Percentiles rank a stretch among this genome's conserved stretches.
Evolutionary conservation across 2,329 filamentous ascomycete species (phyloP).

Genomic region (Monilinia aucupariae): DNA sequence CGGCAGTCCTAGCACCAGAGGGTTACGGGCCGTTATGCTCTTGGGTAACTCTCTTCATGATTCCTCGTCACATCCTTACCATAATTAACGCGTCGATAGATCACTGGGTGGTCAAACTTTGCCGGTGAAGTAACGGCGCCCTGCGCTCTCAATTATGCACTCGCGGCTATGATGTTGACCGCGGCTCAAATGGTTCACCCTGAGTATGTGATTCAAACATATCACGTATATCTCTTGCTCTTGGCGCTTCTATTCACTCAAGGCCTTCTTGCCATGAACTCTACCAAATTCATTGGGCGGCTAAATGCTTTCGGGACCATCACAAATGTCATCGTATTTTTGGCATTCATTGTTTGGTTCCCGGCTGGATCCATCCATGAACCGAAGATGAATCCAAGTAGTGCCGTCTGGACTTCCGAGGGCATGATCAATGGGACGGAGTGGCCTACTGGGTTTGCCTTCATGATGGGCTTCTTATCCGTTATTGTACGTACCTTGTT

Average conservation of each 20-base stretch:
- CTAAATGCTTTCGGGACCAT: conserved; percentile 22
- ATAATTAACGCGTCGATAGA: conserved; percentile 3
- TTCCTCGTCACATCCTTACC: not conserved
- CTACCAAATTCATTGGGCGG: conserved; percentile 30
- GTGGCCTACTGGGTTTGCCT: conserved; percentile 52
- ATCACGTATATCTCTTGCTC: conserved; percentile 36
- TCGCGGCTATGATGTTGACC: conserved; percentile 36
- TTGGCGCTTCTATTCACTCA: conserved; percentile 33
- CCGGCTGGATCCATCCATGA: conserved; percentile 19
- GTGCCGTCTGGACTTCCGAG: conserved; percentile 15
- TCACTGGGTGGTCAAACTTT: conserved; percentile 22
- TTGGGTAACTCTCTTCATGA: conserved; percentile 13
- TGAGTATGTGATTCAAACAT: conserved; percentile 34
- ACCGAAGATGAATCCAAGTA: conserved; percentile 16
- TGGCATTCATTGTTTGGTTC: conserved; percentile 35
- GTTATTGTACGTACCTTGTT: conserved; percentile 41
- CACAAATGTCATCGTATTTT: conserved; percentile 32
- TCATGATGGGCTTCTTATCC: conserved; percentile 59
- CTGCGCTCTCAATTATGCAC: conserved; percentile 34
- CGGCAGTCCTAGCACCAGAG: conserved; percentile 38
- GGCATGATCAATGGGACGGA: conserved; percentile 52
- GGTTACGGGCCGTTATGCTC: conserved; percentile 24
- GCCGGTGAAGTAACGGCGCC: conserved; percentile 20
- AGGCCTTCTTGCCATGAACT: conserved; percentile 36
- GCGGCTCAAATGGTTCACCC: conserved; percentile 35